A percentile compares a stretch with the other conserved stretches of the same genome.
Evolutionary conservation across 768 basidiomycete species (phyloP).

Genomic region (Auriscalpium vulgare): DNA sequence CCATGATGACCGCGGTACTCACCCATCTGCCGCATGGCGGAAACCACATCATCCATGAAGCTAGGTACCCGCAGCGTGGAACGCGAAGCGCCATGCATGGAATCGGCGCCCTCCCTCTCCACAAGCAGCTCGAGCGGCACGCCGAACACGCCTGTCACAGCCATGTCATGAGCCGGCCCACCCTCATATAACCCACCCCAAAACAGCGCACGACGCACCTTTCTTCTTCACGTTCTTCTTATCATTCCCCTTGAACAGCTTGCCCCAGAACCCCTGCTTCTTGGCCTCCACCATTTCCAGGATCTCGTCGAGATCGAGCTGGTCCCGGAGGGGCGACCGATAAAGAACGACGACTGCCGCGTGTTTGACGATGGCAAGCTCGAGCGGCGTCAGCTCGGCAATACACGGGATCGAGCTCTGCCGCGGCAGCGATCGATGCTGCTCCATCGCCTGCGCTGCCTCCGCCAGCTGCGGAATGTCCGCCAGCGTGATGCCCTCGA

Average conservation of each 20-base stretch:
- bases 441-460: slow-evolving; percentile 83
- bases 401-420: slow-evolving; percentile 77
- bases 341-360: slow-evolving; percentile 77
- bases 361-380: slow-evolving; percentile 88
- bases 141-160: slow-evolving; percentile 73
- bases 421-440: slow-evolving; percentile 74
- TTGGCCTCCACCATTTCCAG: slow-evolving; percentile 87
- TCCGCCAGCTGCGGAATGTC: slow-evolving; percentile 93
- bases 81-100: slow-evolving; percentile 81
- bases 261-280: slow-evolving; percentile 94
- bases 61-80: slow-evolving; percentile 85
- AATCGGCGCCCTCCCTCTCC: slow-evolving; percentile 93
- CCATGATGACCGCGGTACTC: slow-evolving; percentile 21
- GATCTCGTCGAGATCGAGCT: slow-evolving; percentile 87
- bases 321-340: slow-evolving; percentile 69
- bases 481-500: slow-evolving; percentile 83
- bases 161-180: not conserved
- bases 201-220: slow-evolving; percentile 33
- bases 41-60: slow-evolving; percentile 96
- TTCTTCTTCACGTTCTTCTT: slow-evolving; percentile 91
- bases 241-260: slow-evolving; percentile 82
- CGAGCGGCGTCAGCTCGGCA: slow-evolving; percentile 75
- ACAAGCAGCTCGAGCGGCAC: slow-evolving; percentile 90
- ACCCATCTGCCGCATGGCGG: slow-evolving; percentile 99
- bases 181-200: slow-evolving; percentile 6